phyloP scores from a whole-genome alignment of 257 asterid species.

The Petrea volubilis region DNA sequence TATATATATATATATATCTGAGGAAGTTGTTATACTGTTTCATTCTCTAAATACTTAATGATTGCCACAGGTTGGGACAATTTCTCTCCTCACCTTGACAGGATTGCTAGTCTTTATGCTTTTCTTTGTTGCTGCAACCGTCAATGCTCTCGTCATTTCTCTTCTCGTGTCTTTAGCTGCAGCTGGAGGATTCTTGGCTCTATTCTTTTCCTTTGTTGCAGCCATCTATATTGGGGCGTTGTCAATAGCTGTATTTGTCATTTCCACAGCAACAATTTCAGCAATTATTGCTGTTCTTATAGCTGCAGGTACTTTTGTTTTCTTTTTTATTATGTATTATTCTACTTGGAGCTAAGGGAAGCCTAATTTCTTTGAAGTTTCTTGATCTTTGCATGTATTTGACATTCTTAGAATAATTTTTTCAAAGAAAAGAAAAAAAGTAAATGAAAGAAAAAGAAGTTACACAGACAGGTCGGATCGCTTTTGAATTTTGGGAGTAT shows the following conservation, averaged over 20 bases:
- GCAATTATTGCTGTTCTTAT: constrained; percentile 59
- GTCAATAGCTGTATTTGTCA: constrained; percentile 51
- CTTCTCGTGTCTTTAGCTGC: constrained; percentile 79
- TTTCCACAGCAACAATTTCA: constrained; percentile 53
- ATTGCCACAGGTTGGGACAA: constrained; percentile 67
- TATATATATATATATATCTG: too few species aligned
- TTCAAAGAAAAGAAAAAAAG: neutral
- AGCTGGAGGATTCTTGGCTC: constrained; percentile 87
- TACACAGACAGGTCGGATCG: neutral
- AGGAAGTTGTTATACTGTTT: neutral
- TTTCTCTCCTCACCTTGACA: constrained; percentile 56
- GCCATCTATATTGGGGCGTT: constrained; percentile 73
- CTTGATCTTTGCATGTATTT: neutral
- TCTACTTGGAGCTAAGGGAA: neutral
- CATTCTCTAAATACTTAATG: neutral
- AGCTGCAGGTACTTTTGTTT: constrained; percentile 54
- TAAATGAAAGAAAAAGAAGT: neutral
- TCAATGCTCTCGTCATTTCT: constrained; percentile 74
- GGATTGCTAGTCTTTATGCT: constrained; percentile 67
- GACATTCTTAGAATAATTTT: neutral
- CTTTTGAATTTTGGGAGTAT: neutral
- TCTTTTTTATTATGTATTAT: neutral
- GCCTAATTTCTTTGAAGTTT: neutral
- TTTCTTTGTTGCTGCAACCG: constrained; percentile 71
- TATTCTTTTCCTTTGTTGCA: constrained; percentile 68